Base-by-base conservation (phyloP, 441 rosid species). In the Arabidopsis lyrata region DNA sequence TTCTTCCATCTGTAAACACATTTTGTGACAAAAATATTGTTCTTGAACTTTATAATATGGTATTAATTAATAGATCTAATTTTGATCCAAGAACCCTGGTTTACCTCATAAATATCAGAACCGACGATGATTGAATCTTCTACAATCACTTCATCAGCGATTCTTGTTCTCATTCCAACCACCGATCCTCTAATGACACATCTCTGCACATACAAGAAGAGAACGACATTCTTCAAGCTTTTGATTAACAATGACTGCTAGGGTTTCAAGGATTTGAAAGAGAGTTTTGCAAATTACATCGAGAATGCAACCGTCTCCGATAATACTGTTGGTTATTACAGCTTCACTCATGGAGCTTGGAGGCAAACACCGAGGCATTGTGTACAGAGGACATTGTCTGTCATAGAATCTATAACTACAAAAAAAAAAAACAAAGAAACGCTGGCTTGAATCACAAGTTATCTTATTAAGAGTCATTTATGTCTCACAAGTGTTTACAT, bases 41-140 rank as follows among this genome's bases (percentile, higher is more conserved):
- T 0, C 5, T 53, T 3, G 6, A 27, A 41, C 47, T 11, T 6
- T 36, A 12, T 3, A 36, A 58, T 18, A 5, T 36, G 32, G 3
- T 31, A 20, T 20, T 38, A 2, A 20, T 20, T 38, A 2, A 8
- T 35, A 16, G 10, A 12, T 31, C 67, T 68, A 3, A 31, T 55
- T 76, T 60, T n/a, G 38, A 9, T 24, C 64, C 13, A 57, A 14
- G 65, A 68, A 61, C 44, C 58, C 44, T 6, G 29, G 41, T 65
- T 78, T 79, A 90, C 98, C 85, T 87, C 85, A 76, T 93, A 88
- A 10, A 83, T 34, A 73, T 93, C 93, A 39, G 91, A 84, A 47
- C 98, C 96, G 82, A 91, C 67, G 77, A 93, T 91, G 45, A 91
- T 74, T 1, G 96, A 86, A 75, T 93, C 95, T 75, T 90, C 95